Conservation (phyloP, 768 basidiomycete species). For the Obba rivulosa region DNA sequence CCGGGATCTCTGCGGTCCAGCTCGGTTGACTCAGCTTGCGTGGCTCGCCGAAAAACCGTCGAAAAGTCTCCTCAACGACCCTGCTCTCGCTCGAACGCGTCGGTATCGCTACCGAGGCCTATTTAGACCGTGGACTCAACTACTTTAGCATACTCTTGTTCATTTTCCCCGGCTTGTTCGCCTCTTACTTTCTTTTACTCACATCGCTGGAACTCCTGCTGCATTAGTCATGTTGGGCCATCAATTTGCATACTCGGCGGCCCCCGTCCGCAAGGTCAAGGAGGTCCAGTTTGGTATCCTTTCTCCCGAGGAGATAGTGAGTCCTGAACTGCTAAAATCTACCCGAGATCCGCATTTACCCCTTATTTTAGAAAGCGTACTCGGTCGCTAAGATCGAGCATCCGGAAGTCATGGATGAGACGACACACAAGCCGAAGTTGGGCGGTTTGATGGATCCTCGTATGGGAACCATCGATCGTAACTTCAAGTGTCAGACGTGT, state of each 20-base stretch:
- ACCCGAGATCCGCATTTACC: constrained; percentile 9
- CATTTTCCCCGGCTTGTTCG: constrained; percentile 4
- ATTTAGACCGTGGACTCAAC: constrained; percentile 2
- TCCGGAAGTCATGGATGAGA: constrained; percentile 98
- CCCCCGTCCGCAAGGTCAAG: constrained; percentile 91
- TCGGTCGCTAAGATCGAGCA: constrained; percentile 98
- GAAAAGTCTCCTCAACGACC: constrained; percentile 11
- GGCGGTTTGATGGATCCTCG: constrained; percentile 97
- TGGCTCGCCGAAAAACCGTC: constrained; percentile 13
- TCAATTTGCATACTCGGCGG: constrained; percentile 89
- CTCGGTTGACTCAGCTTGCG: constrained; percentile 17
- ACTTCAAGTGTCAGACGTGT: constrained; percentile 99
- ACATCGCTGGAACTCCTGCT: constrained; percentile 5
- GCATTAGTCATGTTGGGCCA: constrained; percentile 66
- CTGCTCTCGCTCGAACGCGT: not conserved
- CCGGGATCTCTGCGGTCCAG: not conserved
- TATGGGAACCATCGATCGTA: constrained; percentile 96
- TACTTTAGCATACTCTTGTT: not conserved
- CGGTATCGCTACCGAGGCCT: not conserved
- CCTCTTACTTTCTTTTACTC: not conserved
- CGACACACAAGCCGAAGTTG: constrained; percentile 81
- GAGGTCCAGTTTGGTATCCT: constrained; percentile 99
- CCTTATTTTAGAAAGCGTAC: constrained; percentile 79
- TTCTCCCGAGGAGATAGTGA: constrained; percentile 96
- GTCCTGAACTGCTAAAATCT: constrained; percentile 25